Evolutionary conservation across 2,329 filamentous ascomycete species (phyloP).

Genomic region (Raffaelea albimanens): DNA sequence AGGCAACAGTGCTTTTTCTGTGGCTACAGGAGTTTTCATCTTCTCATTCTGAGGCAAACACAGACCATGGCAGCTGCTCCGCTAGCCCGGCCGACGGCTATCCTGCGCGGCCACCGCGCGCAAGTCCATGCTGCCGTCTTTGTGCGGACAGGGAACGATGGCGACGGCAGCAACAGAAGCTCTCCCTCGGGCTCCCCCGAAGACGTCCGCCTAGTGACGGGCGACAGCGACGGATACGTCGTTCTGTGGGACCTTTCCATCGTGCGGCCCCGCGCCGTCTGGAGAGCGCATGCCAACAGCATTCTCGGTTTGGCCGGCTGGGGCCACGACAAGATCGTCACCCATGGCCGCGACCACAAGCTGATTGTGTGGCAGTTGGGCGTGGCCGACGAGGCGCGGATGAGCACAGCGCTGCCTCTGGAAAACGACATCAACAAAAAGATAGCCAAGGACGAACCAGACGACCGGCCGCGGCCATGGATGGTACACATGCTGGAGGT

Average conservation of each 20-base stretch:
- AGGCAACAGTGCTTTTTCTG: too few relatives aligned
- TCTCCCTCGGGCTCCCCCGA: constrained; percentile 39
- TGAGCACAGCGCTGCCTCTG: constrained; percentile 64
- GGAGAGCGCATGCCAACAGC: constrained; percentile 72
- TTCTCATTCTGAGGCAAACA: too few relatives aligned
- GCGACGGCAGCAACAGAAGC: constrained; percentile 41
- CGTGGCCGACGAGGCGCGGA: constrained; percentile 45
- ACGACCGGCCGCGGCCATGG: constrained; percentile 60
- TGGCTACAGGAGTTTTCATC: too few relatives aligned
- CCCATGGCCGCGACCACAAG: constrained; percentile 76
- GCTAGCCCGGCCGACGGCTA: constrained; percentile 38
- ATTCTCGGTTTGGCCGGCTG: constrained; percentile 69
- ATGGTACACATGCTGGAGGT: constrained; percentile 75
- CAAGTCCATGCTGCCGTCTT: constrained; percentile 41
- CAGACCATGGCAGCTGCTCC: constrained; percentile 16
- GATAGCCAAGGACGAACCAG: constrained; percentile 17
- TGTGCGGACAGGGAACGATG: constrained; percentile 8
- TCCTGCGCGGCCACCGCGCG: constrained; percentile 77
- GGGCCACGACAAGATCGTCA: constrained; percentile 66
- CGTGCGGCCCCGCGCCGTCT: constrained; percentile 73
- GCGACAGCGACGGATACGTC: constrained; percentile 84
- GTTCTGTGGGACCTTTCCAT: constrained; percentile 76
- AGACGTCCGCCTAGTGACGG: constrained; percentile 72
- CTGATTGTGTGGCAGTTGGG: constrained; percentile 75
- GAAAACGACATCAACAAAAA: constrained; percentile 33